A percentile compares a stretch with the other conserved stretches of the same genome.
phyloP scores from a whole-genome alignment of 1,284 basidiomycete genomes.

The Coriolopsis trogii region DNA sequence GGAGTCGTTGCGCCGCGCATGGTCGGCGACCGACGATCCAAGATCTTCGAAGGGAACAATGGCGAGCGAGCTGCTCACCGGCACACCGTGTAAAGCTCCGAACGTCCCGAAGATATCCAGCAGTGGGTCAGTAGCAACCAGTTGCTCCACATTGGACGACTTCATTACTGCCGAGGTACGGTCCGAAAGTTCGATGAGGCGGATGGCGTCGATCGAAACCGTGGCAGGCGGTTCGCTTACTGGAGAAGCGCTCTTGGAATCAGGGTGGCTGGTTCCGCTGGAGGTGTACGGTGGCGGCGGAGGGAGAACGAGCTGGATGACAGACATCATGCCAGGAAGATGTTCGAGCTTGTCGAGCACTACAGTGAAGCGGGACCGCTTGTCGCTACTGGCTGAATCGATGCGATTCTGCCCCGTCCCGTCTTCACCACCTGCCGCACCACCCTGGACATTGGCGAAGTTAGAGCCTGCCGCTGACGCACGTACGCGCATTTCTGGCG shows the following conservation, averaged over 20 bases:
- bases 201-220: slow-evolving; percentile 48
- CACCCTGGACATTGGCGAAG: slow-evolving; percentile 43
- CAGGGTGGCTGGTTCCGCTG: slow-evolving; percentile 4
- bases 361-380: slow-evolving; percentile 71
- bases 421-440: slow-evolving; percentile 9
- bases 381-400: slow-evolving; percentile 29
- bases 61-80: slow-evolving; percentile 52
- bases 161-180: slow-evolving; percentile 73
- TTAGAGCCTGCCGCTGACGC: slow-evolving; percentile 47
- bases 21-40: slow-evolving; percentile 52
- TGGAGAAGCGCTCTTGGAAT: slow-evolving; percentile 6
- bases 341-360: slow-evolving; percentile 93
- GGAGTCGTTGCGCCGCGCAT: slow-evolving; percentile 47
- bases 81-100: slow-evolving; percentile 57
- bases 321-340: slow-evolving; percentile 73
- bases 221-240: not conserved
- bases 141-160: slow-evolving; percentile 56
- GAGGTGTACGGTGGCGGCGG: slow-evolving; percentile 28
- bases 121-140: slow-evolving; percentile 61
- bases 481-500: slow-evolving; percentile 59
- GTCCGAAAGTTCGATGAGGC: slow-evolving; percentile 70
- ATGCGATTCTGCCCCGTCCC: slow-evolving; percentile 1
- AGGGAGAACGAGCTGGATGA: slow-evolving; percentile 66
- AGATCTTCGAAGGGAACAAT: slow-evolving; percentile 64
- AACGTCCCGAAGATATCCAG: slow-evolving; percentile 67